phyloP scores from a whole-genome alignment of 192 early-diverging fungal genomes.

The Entophlyctis helioformis region DNA sequence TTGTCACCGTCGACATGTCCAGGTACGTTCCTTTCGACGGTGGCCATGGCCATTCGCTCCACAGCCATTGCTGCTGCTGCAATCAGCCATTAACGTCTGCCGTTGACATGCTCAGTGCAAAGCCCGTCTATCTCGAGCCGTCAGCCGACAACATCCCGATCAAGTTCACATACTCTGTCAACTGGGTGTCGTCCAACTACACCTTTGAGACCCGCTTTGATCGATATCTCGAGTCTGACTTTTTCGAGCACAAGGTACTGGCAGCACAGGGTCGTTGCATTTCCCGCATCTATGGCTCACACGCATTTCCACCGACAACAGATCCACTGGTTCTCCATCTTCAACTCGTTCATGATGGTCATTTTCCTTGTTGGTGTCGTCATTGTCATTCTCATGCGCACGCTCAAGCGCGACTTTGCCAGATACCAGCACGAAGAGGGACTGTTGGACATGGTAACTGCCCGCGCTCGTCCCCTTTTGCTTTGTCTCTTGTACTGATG shows the following conservation, averaged over 20 bases:
- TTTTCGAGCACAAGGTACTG: slow-evolving; percentile 73
- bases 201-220: slow-evolving; percentile 73
- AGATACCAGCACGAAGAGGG: slow-evolving; percentile 74
- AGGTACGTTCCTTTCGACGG: no score
- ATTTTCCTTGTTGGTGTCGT: slow-evolving; percentile 87
- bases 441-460: slow-evolving; percentile 50
- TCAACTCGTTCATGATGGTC: slow-evolving; percentile 90
- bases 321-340: slow-evolving; percentile 90
- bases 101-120: no score
- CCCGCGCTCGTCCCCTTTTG: background rate
- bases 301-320: slow-evolving; percentile 6
- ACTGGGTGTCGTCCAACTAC: slow-evolving; percentile 38
- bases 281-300: no score
- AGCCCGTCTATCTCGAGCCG: no score
- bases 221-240: slow-evolving; percentile 63
- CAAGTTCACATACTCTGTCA: slow-evolving; percentile 63
- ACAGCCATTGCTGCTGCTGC: no score
- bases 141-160: slow-evolving; percentile 17
- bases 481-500: background rate
- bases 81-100: no score
- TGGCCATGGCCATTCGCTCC: no score
- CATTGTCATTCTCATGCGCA: slow-evolving; percentile 74
- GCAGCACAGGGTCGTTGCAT: background rate
- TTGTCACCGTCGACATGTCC: background rate
- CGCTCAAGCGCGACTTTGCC: slow-evolving; percentile 84